Evolutionary conservation across 2,329 filamentous ascomycete species (phyloP), one percentile per base, ranked within the genome.

Genomic region (Colletotrichum horii): DNA sequence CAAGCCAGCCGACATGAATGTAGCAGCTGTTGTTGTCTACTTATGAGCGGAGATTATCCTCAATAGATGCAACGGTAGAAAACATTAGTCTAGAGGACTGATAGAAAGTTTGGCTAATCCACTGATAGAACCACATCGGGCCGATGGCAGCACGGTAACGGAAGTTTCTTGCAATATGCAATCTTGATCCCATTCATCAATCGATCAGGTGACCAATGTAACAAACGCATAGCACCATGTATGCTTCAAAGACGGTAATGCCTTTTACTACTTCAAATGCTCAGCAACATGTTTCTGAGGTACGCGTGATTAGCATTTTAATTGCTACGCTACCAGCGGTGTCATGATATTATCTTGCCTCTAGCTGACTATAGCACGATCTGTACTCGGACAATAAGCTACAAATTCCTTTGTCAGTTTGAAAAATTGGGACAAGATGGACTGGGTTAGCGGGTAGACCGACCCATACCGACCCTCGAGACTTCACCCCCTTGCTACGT

Each of bases 181-280:
- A 48, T 48, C 43, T 48, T 48, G 43, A 14, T 48, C 43, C 43
- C n/a, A 48, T 22, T 2, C 12, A 22, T 22, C 11, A 48, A 14
- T n/a, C n/a, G 19, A 48, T 12, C n/a, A 14, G n/a, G 6, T 12
- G 9, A 12, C 14, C 11, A 48, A 22, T 14, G 11, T 14, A 48
- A 48, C 2, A 48, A 11, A 48, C 11, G 11, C 2, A 22, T 11
- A 22, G n/a, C 0, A 48, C 0, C 7, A 14, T 8, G 22, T 48
- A 12, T 48, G 6, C 11, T 48, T 48, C n/a, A 48, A 1, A n/a
- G 2, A 48, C 11, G 0, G 11, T 14, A 11, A 22, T n/a, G 11
- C n/a, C 12, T 6, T 22, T 48, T 2, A 3, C n/a, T 48, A 14
- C 3, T 12, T 4, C n/a, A 3, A 22, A 9, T 32, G 8, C 38